phyloP scores from a whole-genome alignment of 2,329 filamentous ascomycete species.

The Phyllosticta ampelicida region DNA sequence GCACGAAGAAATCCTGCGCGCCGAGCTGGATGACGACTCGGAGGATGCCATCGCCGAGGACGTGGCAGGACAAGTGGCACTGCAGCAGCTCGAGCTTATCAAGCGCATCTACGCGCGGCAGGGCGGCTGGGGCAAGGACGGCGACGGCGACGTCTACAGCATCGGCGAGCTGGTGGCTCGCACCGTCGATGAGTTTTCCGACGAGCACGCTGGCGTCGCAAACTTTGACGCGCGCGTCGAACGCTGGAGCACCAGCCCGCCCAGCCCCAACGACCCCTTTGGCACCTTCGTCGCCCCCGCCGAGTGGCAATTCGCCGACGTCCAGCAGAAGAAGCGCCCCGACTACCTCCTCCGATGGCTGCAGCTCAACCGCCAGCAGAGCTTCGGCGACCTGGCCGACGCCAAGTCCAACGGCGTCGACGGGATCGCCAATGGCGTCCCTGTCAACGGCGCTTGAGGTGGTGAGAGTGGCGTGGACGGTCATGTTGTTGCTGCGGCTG shows the following conservation, averaged over 20 bases:
- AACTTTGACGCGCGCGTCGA: conserved; percentile 3
- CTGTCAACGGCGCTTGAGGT: not conserved
- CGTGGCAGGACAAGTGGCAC: conserved; percentile 18
- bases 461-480: not conserved
- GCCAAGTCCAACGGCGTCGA: conserved; percentile 3
- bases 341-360: conserved; percentile 11
- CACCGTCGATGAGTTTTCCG: conserved; percentile 31
- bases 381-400: conserved; percentile 5
- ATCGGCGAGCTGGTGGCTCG: conserved; percentile 34
- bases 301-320: conserved; percentile 6
- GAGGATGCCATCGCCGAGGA: conserved; percentile 17
- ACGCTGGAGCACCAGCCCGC: conserved; percentile 7
- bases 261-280: conserved; percentile 1
- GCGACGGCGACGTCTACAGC: conserved; percentile 40
- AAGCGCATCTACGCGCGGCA: conserved; percentile 33
- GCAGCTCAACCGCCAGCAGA: conserved; percentile 10
- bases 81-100: conserved; percentile 23
- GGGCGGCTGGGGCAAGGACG: conserved; percentile 32
- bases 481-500: not conserved
- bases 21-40: conserved; percentile 19
- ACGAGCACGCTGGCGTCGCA: conserved; percentile 21
- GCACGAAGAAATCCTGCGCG: conserved; percentile 24
- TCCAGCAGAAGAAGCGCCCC: conserved; percentile 2
- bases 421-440: not conserved
- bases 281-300: conserved; percentile 8